Conservation (phyloP, 148 eudicot genomes). For the Suaeda aralocaspica region DNA sequence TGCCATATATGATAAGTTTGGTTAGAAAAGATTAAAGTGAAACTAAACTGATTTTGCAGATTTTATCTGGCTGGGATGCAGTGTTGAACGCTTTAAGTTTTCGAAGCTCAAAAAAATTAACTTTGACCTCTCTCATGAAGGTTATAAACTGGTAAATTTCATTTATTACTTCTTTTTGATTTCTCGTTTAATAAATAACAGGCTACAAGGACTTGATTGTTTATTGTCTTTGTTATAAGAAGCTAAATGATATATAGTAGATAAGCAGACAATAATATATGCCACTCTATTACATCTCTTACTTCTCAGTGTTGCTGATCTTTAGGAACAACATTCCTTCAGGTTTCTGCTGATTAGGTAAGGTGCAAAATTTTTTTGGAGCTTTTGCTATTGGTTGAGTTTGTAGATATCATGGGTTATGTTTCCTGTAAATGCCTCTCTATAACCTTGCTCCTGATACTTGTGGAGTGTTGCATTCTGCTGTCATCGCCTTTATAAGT, state of each 20-base stretch:
- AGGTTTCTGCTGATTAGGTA: background rate
- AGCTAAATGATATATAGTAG: too few species aligned
- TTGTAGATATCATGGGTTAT: background rate
- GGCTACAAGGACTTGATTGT: background rate
- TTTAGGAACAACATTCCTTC: background rate
- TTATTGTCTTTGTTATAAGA: background rate
- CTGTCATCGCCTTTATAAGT: too few species aligned
- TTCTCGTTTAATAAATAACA: background rate
- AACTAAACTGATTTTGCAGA: background rate
- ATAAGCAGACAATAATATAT: too few species aligned
- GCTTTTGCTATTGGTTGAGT: background rate
- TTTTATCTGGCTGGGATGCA: background rate
- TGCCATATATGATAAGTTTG: background rate
- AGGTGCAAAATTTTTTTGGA: background rate
- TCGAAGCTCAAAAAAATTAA: background rate
- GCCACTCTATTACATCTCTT: too few species aligned
- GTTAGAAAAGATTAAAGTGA: background rate
- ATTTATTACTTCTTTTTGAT: background rate
- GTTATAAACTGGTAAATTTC: background rate
- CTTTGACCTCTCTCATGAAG: background rate
- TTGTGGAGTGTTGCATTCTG: too few species aligned
- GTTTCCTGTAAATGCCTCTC: background rate
- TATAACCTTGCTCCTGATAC: too few species aligned
- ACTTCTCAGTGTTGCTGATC: background rate
- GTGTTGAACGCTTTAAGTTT: background rate